Evolutionary conservation across 2,329 filamentous ascomycete species (phyloP).

Genomic region (Ophiostoma ulmi): DNA sequence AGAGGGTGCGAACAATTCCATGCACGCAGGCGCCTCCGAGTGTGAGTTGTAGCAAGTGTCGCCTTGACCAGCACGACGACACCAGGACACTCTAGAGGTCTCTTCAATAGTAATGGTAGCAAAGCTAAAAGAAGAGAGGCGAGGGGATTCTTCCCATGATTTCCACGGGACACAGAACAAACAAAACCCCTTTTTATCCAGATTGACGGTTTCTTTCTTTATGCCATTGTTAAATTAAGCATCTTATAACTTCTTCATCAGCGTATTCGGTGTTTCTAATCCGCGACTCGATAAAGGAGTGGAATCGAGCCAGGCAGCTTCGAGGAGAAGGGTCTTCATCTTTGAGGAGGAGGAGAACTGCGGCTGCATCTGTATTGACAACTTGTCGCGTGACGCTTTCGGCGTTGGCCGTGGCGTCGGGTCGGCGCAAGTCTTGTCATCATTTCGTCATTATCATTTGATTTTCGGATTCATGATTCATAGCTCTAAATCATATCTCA

Average conservation of each 20-base stretch:
- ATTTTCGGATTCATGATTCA: background rate
- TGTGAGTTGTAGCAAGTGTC: too few species aligned
- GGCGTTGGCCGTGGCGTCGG: background rate
- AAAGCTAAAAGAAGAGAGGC: background rate
- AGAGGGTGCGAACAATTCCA: background rate
- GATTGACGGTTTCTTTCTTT: background rate
- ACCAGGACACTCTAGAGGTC: background rate
- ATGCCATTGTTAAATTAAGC: background rate
- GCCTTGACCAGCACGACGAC: conserved; percentile 9
- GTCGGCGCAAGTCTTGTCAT: background rate
- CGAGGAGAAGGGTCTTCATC: background rate
- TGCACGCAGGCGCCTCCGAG: conserved; percentile 10
- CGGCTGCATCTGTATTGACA: background rate
- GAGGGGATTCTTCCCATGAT: background rate
- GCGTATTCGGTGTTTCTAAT: conserved; percentile 13
- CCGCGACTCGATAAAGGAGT: conserved; percentile 23
- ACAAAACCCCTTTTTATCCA: background rate
- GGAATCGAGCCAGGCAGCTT: conserved; percentile 18
- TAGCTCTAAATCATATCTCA: background rate
- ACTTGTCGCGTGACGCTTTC: background rate
- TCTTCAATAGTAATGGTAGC: background rate
- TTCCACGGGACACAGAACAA: background rate
- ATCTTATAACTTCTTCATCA: conserved; percentile 2
- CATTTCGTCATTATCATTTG: background rate
- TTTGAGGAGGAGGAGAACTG: background rate